phyloP scores from a whole-genome alignment of 2,329 filamentous ascomycete species.

The Truncatella angustata region DNA sequence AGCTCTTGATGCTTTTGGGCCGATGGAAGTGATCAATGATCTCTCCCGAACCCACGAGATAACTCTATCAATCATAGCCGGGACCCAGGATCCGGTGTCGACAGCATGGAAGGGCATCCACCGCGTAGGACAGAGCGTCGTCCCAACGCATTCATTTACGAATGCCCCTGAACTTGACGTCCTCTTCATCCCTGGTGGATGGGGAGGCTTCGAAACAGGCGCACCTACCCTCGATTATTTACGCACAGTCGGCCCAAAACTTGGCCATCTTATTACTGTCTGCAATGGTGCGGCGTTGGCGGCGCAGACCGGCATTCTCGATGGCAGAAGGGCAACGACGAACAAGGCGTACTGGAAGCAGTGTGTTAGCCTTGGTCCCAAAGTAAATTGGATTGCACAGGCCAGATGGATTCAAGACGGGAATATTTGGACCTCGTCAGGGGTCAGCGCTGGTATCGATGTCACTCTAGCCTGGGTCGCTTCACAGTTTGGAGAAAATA shows the following conservation, averaged over 20 bases:
- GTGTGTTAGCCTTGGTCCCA: slow-evolving; percentile 37
- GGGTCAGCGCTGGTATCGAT: slow-evolving; percentile 36
- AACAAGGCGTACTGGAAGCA: slow-evolving; percentile 55
- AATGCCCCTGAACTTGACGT: slow-evolving; percentile 32
- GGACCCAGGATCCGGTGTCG: slow-evolving; percentile 1
- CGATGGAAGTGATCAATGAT: slow-evolving; percentile 4
- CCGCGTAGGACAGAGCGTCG: slow-evolving; percentile 4
- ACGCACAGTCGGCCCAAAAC: slow-evolving; percentile 33
- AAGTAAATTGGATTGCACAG: slow-evolving; percentile 51
- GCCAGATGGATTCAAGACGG: slow-evolving; percentile 62
- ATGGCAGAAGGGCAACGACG: slow-evolving; percentile 56
- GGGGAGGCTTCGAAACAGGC: slow-evolving; percentile 26
- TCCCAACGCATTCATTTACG: slow-evolving; percentile 35
- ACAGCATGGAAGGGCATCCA: background rate
- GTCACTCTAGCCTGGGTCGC: slow-evolving; percentile 4
- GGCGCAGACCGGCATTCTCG: slow-evolving; percentile 54
- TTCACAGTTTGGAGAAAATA: background rate
- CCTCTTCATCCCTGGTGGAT: slow-evolving; percentile 37
- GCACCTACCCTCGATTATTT: slow-evolving; percentile 40
- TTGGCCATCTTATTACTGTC: slow-evolving; percentile 56
- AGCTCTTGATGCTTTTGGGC: slow-evolving; percentile 6
- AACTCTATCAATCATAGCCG: background rate
- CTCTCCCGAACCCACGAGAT: background rate
- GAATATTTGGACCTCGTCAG: slow-evolving; percentile 61
- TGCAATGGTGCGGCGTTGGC: slow-evolving; percentile 59